Conservation (phyloP, 192 early-diverging fungal species). For the Lobosporangium transversale region DNA sequence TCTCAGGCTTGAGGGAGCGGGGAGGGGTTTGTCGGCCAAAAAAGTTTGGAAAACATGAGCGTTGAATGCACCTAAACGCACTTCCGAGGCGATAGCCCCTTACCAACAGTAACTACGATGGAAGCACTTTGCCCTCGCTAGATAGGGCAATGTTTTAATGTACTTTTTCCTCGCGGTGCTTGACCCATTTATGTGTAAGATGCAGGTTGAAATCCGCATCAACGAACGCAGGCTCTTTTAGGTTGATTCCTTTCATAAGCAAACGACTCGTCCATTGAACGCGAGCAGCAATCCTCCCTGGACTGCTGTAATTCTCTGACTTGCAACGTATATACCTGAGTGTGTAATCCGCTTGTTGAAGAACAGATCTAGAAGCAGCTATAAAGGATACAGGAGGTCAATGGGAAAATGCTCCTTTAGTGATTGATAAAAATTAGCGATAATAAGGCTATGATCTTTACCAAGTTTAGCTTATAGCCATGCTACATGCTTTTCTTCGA, state of each 20-base stretch:
- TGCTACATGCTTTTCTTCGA: neutral
- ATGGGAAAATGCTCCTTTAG: neutral
- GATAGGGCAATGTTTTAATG: conserved; percentile 11
- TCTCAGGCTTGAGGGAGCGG: neutral
- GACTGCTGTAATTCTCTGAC: conserved; percentile 12
- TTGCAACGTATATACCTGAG: conserved; percentile 15
- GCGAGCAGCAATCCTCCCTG: conserved; percentile 11
- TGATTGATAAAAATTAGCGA: neutral
- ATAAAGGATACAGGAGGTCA: neutral
- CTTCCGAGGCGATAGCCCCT: neutral
- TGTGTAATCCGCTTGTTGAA: conserved; percentile 3
- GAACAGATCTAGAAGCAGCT: neutral
- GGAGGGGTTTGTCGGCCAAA: neutral
- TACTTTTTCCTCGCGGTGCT: conserved; percentile 15
- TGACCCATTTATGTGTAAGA: conserved; percentile 26
- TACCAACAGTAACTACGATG: conserved; percentile 12
- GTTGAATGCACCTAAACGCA: conserved; percentile 3
- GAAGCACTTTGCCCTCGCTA: conserved; percentile 8
- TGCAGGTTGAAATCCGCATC: conserved; percentile 52
- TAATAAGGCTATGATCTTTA: neutral
- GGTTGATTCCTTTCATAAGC: conserved; percentile 4
- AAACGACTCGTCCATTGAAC: conserved; percentile 8
- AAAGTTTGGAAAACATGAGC: conserved; percentile 1
- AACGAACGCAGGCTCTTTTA: conserved; percentile 26
- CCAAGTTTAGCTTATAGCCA: no score